Base-by-base conservation (phyloP, 2,329 filamentous ascomycete species). In the Tolypocladium ophioglossoides region DNA sequence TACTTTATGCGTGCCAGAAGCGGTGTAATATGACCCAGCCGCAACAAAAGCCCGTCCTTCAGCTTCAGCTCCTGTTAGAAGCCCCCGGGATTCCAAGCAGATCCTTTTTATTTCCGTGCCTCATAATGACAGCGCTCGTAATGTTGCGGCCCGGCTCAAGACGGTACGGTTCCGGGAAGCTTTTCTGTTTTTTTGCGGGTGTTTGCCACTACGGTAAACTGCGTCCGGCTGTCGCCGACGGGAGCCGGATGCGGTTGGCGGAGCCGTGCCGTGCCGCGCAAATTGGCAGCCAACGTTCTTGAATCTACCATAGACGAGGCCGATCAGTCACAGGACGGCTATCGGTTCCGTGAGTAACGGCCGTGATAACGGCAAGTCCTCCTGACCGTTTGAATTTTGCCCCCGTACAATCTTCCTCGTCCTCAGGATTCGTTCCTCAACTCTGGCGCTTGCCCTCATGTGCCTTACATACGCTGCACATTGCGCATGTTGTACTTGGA, bases 321-420 rank as follows among this genome's bases (percentile, higher is more conserved):
- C 44, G 30, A 47, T 32, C 53, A 37, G 51, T 53, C 22, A 22
- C 39, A 49, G 39, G 24, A 46, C 55, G 55, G 55, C 55, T 55
- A 39, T 57, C 55, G 55, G 55, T 37, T 39, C 27, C 37, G 4
- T 10, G 22, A 22, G n/a, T 11, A 24, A 5, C 20, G 35, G 34
- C 20, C 22, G 32, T 10, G 10, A 27, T 18, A 47, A 32, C 16
- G 16, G 20, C 24, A 47, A 20, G 18, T 4, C 24, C 16, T 12
- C 44, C 16, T 6, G 41, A 20, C 16, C 27, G 16, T n/a, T 47
- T n/a, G 27, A 27, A 47, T 32, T 10, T n/a, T 32, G 44, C n/a
- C 27, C 44, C 44, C 44, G 8, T 4, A 32, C 18, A 48, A 10
- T 20, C 27, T 20, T 34, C 18, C 27, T 32, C 7, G 27, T 5